Evolutionary conservation across 2,329 filamentous ascomycete genomes (phyloP).

Genomic region (Tolypocladium capitatum): DNA sequence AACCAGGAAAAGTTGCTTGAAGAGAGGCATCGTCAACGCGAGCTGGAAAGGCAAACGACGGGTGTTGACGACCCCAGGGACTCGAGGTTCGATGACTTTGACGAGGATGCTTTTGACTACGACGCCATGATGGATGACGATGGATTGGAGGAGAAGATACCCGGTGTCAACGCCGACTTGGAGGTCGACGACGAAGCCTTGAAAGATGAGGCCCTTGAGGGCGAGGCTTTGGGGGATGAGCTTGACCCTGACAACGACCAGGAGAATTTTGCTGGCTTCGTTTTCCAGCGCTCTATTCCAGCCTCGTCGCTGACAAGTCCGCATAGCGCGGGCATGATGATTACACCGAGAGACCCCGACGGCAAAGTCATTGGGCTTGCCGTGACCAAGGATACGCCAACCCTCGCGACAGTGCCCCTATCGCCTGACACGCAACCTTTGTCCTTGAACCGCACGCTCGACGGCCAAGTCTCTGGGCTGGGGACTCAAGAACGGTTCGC

Average conservation of each 20-base stretch:
- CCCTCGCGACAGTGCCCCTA: constrained; percentile 5
- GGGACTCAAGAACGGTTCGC: constrained; percentile 26
- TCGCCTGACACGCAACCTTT: background rate
- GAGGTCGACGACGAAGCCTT: constrained; percentile 6
- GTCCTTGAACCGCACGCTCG: constrained; percentile 1
- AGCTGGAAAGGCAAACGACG: constrained; percentile 43
- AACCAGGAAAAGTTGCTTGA: constrained; percentile 57
- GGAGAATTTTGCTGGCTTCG: constrained; percentile 47
- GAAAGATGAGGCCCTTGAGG: constrained; percentile 4
- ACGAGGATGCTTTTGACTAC: constrained; percentile 47
- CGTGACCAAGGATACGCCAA: constrained; percentile 31
- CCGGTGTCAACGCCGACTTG: constrained; percentile 30
- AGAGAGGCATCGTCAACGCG: constrained; percentile 56
- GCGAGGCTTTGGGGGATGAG: constrained; percentile 11
- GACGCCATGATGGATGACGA: constrained; percentile 53
- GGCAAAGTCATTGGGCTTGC: constrained; percentile 46
- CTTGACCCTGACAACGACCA: constrained; percentile 41
- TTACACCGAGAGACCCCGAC: constrained; percentile 41
- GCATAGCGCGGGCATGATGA: constrained; percentile 28
- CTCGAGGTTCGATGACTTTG: constrained; percentile 47
- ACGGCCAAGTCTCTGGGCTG: constrained; percentile 20
- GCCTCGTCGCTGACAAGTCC: constrained; percentile 38
- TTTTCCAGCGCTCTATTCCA: constrained; percentile 41
- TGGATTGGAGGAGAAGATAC: constrained; percentile 54
- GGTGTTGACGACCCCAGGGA: constrained; percentile 27